A percentile compares a stretch with the other conserved stretches of the same genome.
These are phyloP conservation scores for Nicotiana benthamiana DNA, from an alignment of 257 asterid species.

Conservation along the genomic window DNA sequence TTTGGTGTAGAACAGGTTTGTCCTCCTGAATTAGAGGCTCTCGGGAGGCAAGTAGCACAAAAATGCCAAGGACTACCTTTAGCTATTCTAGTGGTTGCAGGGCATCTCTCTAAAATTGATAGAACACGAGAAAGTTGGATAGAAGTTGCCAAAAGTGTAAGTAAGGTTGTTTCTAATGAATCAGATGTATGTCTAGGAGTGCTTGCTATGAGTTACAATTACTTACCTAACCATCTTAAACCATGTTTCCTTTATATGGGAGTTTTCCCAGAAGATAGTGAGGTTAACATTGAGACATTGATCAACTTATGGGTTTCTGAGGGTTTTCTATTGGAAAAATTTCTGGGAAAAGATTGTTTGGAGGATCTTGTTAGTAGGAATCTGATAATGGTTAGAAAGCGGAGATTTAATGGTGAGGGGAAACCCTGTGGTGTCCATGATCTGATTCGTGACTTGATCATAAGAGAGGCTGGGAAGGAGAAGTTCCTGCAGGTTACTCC, in stretches of 20 bases:
- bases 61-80: background rate
- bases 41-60: background rate
- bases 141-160: background rate
- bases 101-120: background rate
- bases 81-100: background rate
- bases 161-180: background rate
- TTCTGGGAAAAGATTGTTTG: background rate
- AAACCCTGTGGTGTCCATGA: background rate
- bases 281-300: background rate
- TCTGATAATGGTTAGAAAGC: background rate
- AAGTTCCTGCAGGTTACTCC: background rate
- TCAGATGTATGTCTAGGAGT: background rate
- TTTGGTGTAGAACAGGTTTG: background rate
- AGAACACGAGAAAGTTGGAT: background rate
- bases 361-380: background rate
- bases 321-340: background rate
- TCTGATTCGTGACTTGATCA: background rate
- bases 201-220: background rate
- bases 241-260: background rate
- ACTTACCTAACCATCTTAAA: background rate
- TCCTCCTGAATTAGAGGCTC: background rate
- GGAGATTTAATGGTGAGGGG: background rate
- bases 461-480: background rate
- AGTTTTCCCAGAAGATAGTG: background rate
- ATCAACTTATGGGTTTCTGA: conserved; percentile 5